phyloP scores from a whole-genome alignment of 371 early-diverging fungal species.

The Lichtheimia ramosa region DNA sequence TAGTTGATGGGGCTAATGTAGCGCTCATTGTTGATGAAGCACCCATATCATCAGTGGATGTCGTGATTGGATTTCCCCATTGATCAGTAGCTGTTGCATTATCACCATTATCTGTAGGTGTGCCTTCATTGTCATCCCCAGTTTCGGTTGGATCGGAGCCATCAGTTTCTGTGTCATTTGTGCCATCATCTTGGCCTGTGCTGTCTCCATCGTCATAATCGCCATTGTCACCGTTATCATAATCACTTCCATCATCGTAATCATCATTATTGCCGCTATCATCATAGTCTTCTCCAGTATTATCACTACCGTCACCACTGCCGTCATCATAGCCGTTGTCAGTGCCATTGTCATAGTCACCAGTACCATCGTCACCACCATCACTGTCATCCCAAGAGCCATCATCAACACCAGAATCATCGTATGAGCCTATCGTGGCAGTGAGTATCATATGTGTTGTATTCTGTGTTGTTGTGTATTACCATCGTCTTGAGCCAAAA shows the following conservation, averaged over 20 bases:
- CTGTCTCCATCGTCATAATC: background rate
- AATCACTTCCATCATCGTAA: background rate
- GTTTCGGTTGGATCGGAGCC: background rate
- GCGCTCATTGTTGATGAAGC: background rate
- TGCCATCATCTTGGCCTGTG: background rate
- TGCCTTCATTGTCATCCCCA: background rate
- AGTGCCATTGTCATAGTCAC: background rate
- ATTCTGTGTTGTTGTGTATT: background rate
- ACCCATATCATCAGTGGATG: background rate
- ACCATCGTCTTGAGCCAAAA: conserved; percentile 1
- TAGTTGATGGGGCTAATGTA: too few species aligned
- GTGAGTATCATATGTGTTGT: background rate
- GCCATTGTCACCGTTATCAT: background rate
- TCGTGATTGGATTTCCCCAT: conserved; percentile 8
- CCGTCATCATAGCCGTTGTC: conserved; percentile 5
- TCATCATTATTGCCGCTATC: background rate
- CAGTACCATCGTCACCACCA: background rate
- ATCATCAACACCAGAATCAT: background rate
- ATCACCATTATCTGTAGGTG: conserved; percentile 4
- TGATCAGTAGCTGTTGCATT: conserved; percentile 2
- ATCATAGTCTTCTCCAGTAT: background rate
- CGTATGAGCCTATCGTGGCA: background rate
- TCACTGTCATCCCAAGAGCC: background rate
- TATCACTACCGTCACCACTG: background rate
- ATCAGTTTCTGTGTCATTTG: background rate